Base-by-base conservation (phyloP, 129 eudicot species). In the sunflower (Helianthus annuus) region DNA sequence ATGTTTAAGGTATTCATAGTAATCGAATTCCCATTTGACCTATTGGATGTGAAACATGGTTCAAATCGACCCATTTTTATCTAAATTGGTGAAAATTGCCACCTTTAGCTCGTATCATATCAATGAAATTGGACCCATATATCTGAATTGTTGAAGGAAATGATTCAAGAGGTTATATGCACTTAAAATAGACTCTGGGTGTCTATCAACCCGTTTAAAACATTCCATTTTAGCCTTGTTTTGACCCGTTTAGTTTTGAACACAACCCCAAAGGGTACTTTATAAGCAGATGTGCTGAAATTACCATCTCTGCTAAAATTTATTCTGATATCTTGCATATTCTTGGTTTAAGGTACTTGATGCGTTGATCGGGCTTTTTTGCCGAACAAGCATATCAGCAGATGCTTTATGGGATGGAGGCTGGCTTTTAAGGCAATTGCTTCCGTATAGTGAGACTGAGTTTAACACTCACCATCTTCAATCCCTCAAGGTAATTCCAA, bases 391-490 rank as follows among this genome's bases (percentile, higher is more conserved):
- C 70, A 84, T 93, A 73, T 90, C 98, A n/a, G 96, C 97, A 19
- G 97, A 87, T 71, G 83, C 97, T 52, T 78, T 93, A 71, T 93
- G 98, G 97, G 92, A 85, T 75, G 98, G 98, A 71, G 98, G 97
- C 48, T 93, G 98, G 97, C 98, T 93, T 84, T 75, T 93, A 73
- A 89, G 97, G 32, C 98, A 93, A 83, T 82, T 93, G 81, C 90
- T 90, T 66, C 98, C 98, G 64, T 82, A 93, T 57, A 93, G 96
- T 56, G 83, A 87, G 85, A 82, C 91, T 0, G 98, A 93, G 80
- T 87, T 93, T 32, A 93, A 82, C 59, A 80, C 83, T 64, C 66
- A 71, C 69, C 96, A 93, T 83, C 90, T 84, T 70, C 78, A 80
- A 64, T 71, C 86, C 75, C 93, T 93, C 39, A 81, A 79, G 75